A percentile compares a stretch with the other conserved stretches of the same genome.
These are phyloP conservation scores for Xanthoceras sorbifolium DNA, from an alignment of 345 rosid species.

Conservation along the genomic window DNA sequence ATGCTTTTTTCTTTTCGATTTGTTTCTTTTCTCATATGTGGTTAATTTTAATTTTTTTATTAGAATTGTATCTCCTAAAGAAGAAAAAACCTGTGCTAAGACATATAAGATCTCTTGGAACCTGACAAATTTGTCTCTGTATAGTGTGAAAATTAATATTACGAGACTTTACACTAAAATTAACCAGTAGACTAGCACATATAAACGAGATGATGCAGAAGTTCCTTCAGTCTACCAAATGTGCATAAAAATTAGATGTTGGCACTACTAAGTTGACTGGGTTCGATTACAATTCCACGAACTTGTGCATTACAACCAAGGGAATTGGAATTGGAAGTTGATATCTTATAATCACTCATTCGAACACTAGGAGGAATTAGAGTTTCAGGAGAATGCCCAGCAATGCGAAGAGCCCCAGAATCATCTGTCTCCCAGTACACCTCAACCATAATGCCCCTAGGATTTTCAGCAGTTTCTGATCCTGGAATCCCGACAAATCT, in stretches of 20 bases:
- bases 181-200: background rate
- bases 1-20: background rate
- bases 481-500: slow-evolving; percentile 72
- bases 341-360: slow-evolving; percentile 24
- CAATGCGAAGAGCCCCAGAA: slow-evolving; percentile 65
- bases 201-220: too few relatives aligned
- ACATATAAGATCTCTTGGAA: too few relatives aligned
- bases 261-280: slow-evolving; percentile 31
- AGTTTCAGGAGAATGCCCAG: slow-evolving; percentile 70
- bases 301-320: slow-evolving; percentile 39
- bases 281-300: slow-evolving; percentile 58
- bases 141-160: too few relatives aligned
- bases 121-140: too few relatives aligned
- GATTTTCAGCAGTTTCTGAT: slow-evolving; percentile 57
- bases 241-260: background rate
- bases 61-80: too few relatives aligned
- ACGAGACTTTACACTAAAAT: too few relatives aligned
- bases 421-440: slow-evolving; percentile 84
- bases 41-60: too few relatives aligned
- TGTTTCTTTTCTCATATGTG: background rate
- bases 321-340: slow-evolving; percentile 26
- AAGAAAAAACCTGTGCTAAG: background rate
- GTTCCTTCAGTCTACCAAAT: background rate
- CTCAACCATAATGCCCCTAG: slow-evolving; percentile 78
- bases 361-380: slow-evolving; percentile 48